Evolutionary conservation across 768 basidiomycete genomes (phyloP), one percentile per base, ranked within the genome.

Genomic region (Lentinula sp.): DNA sequence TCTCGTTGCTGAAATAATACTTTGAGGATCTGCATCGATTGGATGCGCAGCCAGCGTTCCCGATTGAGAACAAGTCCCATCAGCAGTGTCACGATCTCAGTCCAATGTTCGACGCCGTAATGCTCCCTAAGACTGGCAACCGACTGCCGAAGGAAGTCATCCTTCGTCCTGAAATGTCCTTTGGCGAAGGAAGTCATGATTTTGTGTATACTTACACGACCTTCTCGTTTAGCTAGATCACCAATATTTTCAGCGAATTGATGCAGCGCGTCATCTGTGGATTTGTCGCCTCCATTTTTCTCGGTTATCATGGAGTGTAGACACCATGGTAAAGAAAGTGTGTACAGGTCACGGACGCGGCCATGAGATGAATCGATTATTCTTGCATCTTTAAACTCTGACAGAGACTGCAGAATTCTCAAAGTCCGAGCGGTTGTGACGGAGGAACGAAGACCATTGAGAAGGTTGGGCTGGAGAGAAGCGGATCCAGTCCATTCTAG

Each of bases 121-220:
- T 92, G 87, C 68, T 97, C 95, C 20, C 93, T 85, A 41, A 98
- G 80, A 66, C 90, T 88, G 1, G 85, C 79, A 20, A 93, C 87
- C 0, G 92, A 93, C 69, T 97, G 93, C 4, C 93, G 86, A 61
- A 96, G 81, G 75, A 96, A 96, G 73, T 97, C 95, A 57, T 98
- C 95, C 67, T 88, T 88, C 1, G 93, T 93, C 52, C 95, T 81
- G 79, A 98, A 97, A 55, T 91, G 88, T 20, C 81, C 79, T 72
- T 92, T 92, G 59, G 90, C 85, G 66, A 95, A 95, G 3, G 92
- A 94, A 4, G 80, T 87, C 88, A 96, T 91, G 68, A 98, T 90
- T 52, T 91, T 87, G 57, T 85, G 81, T 66, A 97, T 91, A 67
- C 88, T 90, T n/a, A 83, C 80, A 33, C 86, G 82, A 32, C 85